Conservation (phyloP, 2,329 filamentous ascomycete species). For the Escovopsis sp. region DNA sequence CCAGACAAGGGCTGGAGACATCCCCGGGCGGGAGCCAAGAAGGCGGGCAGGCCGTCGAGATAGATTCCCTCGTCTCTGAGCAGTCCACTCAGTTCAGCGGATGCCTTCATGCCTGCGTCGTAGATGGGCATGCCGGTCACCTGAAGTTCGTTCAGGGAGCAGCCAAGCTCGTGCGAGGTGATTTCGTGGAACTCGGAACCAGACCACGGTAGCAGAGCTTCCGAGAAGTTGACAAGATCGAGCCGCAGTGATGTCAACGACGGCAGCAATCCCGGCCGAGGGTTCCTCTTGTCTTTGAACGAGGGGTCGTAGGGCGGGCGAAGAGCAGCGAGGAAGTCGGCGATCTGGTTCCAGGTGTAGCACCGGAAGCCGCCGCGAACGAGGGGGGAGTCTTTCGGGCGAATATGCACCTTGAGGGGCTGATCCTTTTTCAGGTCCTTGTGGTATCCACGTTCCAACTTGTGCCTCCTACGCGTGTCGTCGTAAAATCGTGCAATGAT, state of each 20-base stretch:
- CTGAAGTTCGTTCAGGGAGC: slow-evolving; percentile 35
- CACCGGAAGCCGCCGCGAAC: slow-evolving; percentile 36
- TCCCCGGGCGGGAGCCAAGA: slow-evolving; percentile 23
- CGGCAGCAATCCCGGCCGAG: slow-evolving; percentile 30
- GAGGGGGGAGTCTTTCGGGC: slow-evolving; percentile 29
- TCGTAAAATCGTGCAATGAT: slow-evolving; percentile 41
- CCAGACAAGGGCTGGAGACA: slow-evolving; percentile 25
- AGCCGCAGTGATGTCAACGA: slow-evolving; percentile 31
- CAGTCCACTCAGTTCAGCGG: slow-evolving; percentile 33
- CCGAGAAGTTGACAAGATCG: slow-evolving; percentile 39
- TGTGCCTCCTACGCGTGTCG: slow-evolving; percentile 29
- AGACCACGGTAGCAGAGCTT: slow-evolving; percentile 28
- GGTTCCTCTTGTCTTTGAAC: slow-evolving; percentile 17
- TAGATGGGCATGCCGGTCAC: slow-evolving; percentile 36
- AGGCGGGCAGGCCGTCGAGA: slow-evolving; percentile 29
- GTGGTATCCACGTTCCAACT: slow-evolving; percentile 27
- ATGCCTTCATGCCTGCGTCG: slow-evolving; percentile 30
- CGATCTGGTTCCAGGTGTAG: slow-evolving; percentile 38
- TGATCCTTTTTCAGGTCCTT: slow-evolving; percentile 25
- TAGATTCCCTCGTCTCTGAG: slow-evolving; percentile 38
- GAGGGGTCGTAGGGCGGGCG: slow-evolving; percentile 33
- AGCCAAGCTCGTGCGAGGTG: slow-evolving; percentile 37
- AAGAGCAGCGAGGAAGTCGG: slow-evolving; percentile 35
- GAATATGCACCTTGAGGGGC: slow-evolving; percentile 24
- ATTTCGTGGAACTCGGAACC: slow-evolving; percentile 34